Percentiles rank a stretch among this genome's conserved stretches.
Conservation (phyloP, 331 rosid genomes). For the Quercus tomentella region DNA sequence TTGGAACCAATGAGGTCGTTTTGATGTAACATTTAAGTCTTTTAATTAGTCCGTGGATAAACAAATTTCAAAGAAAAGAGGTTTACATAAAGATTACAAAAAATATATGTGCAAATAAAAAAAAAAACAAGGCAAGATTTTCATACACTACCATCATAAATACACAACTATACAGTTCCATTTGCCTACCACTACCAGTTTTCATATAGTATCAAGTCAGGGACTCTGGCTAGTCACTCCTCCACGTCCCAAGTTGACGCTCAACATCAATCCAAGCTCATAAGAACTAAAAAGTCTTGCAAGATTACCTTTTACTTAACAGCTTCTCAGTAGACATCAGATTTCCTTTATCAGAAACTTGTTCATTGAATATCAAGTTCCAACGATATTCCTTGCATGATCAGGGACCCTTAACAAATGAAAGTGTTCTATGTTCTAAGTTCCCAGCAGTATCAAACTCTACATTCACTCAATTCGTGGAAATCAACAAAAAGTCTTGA, state of each 20-base stretch:
- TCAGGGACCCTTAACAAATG: background rate
- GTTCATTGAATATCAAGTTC: background rate
- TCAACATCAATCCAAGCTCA: background rate
- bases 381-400: background rate
- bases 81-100: background rate
- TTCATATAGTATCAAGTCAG: background rate
- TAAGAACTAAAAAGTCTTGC: background rate
- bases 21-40: too few relatives aligned
- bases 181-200: background rate
- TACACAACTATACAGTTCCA: too few relatives aligned
- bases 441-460: background rate
- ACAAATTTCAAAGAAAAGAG: background rate
- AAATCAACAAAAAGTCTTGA: background rate
- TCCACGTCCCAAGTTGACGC: background rate
- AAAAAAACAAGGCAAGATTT: too few relatives aligned
- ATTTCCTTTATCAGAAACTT: too few relatives aligned
- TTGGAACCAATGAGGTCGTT: too few relatives aligned
- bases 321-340: background rate
- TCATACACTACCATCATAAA: too few relatives aligned
- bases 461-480: background rate
- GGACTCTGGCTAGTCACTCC: background rate
- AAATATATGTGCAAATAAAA: background rate
- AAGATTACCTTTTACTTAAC: background rate
- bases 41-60: background rate
- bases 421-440: background rate